Evolutionary conservation across 2,329 filamentous ascomycete species (phyloP), one percentile per base, ranked within the genome.

Genomic region (Eutypa lata): DNA sequence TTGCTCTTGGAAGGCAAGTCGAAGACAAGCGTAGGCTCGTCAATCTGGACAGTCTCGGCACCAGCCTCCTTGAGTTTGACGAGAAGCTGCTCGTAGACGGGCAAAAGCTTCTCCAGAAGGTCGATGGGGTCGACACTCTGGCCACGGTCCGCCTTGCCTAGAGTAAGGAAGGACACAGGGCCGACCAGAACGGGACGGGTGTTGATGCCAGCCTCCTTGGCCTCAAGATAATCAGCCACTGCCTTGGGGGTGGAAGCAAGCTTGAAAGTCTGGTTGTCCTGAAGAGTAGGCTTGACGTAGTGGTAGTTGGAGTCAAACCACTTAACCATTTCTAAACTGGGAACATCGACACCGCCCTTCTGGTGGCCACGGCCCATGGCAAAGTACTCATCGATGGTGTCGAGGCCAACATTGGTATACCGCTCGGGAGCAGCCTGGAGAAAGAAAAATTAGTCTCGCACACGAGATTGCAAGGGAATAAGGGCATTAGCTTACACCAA

Each of bases 291-390:
- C 87, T 97, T 97, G 80, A 97, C 94, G 77, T 99, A 99, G 85
- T 97, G 94, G 88, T 99, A 99, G 89, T 99, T 99, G 63, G 91
- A 96, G 84, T 99, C 94, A 73, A 99, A 99, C 94, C 94, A 99
- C 84, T 99, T 99, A 69, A 99, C 94, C 94, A 99, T 99, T 84
- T 99, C 94, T 77, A 96, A 81, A 70, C 83, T 84, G 66, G 93
- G 91, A 63, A 97, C 94, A 76, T 99, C 94, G 66, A 97, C 83
- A 75, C 90, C 85, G 71, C 87, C 85, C 86, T 91, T 95, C 80
- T 99, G 94, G 80, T 95, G 92, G 72, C 94, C 94, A 87, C 94
- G 90, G 71, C 94, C 94, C 91, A 99, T 96, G 77, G 94, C 94
- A 72, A 99, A 99, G 87, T 97, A 97, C 80, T 96, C 88, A 79